Conservation (phyloP, 208 protist genomes). For the Wallacemonas sp. region DNA sequence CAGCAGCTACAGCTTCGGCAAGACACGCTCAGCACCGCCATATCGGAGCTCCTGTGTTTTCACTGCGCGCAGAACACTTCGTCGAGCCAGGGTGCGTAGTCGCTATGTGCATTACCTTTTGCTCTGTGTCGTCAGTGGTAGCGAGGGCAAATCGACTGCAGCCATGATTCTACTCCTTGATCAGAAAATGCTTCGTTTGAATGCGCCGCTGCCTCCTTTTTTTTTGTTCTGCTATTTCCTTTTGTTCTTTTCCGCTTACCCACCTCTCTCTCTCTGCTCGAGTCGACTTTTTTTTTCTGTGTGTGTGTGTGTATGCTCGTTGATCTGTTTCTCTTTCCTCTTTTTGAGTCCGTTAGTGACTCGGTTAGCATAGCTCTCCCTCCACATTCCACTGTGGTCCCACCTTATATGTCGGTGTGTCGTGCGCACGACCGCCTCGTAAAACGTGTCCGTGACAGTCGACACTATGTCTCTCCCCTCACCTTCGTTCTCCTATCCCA, state of each 20-base stretch:
- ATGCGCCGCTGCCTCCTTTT: not conserved
- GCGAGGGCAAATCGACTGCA: too few species aligned
- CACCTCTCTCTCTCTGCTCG: not conserved
- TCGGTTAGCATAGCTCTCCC: too few species aligned
- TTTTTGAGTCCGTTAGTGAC: too few species aligned
- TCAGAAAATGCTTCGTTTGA: not conserved
- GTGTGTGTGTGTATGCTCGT: not conserved
- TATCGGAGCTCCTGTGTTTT: not conserved
- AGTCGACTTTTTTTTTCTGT: not conserved
- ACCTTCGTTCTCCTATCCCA: too few species aligned
- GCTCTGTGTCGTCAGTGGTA: too few species aligned
- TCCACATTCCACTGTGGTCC: not conserved
- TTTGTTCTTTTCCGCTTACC: conserved; percentile 9
- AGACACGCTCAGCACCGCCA: not conserved
- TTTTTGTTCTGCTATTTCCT: not conserved
- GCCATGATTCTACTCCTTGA: too few species aligned
- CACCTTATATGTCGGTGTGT: too few species aligned
- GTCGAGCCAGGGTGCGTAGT: too few species aligned
- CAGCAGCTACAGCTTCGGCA: conserved; percentile 9
- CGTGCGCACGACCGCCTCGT: too few species aligned
- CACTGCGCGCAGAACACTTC: not conserved
- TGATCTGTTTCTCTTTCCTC: not conserved
- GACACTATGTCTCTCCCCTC: too few species aligned
- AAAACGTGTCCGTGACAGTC: too few species aligned
- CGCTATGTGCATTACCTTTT: too few species aligned